Evolutionary conservation across 176 grass and related monocot genomes (phyloP).

Genomic region (Neostapfia colusana): DNA sequence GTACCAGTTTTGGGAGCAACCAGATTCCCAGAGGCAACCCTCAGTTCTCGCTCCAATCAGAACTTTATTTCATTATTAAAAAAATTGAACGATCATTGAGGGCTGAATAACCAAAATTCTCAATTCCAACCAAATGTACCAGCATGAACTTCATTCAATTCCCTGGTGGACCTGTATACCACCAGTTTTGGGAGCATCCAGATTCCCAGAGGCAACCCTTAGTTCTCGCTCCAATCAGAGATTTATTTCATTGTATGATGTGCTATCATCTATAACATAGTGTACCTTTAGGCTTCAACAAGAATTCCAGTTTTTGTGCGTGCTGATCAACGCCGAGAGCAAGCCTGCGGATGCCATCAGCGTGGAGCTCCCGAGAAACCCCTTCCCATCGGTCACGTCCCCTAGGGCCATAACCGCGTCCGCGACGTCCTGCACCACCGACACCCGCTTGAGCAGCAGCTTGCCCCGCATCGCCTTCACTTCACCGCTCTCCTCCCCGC

Average conservation of each 20-base stretch:
- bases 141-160: constrained; percentile 21
- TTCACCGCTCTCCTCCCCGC: constrained; percentile 38
- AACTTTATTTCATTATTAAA: constrained; percentile 40
- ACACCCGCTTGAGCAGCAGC: constrained; percentile 63
- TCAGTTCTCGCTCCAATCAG: constrained; percentile 6
- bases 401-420: constrained; percentile 71
- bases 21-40: background rate
- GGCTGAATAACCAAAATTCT: background rate
- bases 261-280: constrained; percentile 23
- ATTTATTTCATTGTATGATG: constrained; percentile 38
- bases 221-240: constrained; percentile 9
- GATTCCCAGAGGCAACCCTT: constrained; percentile 5
- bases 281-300: constrained; percentile 52
- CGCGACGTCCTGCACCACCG: constrained; percentile 65
- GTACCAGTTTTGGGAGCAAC: constrained; percentile 8
- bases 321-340: constrained; percentile 64
- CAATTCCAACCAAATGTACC: background rate
- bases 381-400: constrained; percentile 58
- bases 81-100: background rate
- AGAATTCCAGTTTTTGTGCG: constrained; percentile 70
- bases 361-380: constrained; percentile 46
- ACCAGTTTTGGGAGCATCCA: constrained; percentile 12
- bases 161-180: background rate
- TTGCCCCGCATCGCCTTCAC: constrained; percentile 40
- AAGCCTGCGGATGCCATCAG: constrained; percentile 60